phyloP scores from a whole-genome alignment of 805 yeast species.

The Brettanomyces anomalus region DNA sequence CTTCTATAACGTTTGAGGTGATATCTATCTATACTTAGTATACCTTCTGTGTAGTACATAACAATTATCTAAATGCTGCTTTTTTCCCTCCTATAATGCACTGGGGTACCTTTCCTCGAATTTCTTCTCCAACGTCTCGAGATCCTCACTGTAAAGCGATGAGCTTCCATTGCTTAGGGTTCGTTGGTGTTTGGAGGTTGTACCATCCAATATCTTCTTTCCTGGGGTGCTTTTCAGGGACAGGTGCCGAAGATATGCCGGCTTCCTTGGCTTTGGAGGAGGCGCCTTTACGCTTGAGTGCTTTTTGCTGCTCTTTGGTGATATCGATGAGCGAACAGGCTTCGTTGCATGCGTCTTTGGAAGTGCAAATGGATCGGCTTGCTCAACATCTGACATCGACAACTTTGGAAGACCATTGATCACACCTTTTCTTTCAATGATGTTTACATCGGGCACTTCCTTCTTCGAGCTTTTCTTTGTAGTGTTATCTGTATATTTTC shows the following conservation, averaged over 20 bases:
- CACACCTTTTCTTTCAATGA: not conserved
- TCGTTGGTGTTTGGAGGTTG: conserved; percentile 1
- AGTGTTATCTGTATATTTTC: conserved; percentile 49
- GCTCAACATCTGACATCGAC: not conserved
- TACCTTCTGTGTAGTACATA: not conserved
- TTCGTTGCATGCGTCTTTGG: not conserved
- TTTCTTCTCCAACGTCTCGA: conserved; percentile 50
- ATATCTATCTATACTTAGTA: too few species aligned
- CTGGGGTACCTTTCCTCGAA: conserved; percentile 56
- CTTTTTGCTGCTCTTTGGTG: not conserved
- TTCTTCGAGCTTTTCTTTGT: not conserved
- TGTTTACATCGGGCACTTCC: not conserved
- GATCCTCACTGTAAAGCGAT: conserved; percentile 26
- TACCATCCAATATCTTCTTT: not conserved
- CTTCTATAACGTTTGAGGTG: too few species aligned
- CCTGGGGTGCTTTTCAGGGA: not conserved
- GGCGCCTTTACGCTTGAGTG: conserved; percentile 15
- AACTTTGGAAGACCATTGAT: not conserved
- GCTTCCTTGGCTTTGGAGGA: conserved; percentile 60
- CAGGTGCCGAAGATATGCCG: conserved; percentile 31
- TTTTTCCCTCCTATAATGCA: conserved; percentile 17
- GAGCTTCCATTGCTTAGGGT: conserved; percentile 10
- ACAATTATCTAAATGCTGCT: not conserved
- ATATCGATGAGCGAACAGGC: not conserved
- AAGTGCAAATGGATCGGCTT: not conserved